These are phyloP conservation scores for Ophiostoma quercus DNA, from an alignment of 2,329 filamentous ascomycete genomes.

Conservation along the genomic window DNA sequence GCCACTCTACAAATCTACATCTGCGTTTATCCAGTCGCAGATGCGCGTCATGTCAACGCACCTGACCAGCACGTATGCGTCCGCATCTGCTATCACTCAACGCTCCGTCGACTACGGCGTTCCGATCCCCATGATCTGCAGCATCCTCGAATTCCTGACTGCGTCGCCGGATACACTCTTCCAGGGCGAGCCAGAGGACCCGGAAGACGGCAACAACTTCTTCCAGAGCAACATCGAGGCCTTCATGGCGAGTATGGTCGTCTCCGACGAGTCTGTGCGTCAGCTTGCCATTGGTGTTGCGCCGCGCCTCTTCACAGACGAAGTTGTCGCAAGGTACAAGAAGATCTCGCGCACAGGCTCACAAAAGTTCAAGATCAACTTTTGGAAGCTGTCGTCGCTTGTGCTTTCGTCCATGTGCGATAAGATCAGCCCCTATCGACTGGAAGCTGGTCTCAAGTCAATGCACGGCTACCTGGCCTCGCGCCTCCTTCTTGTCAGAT, in stretches of 20 bases:
- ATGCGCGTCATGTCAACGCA: constrained; percentile 48
- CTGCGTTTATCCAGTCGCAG: constrained; percentile 53
- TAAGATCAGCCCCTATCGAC: constrained; percentile 40
- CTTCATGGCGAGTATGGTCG: constrained; percentile 51
- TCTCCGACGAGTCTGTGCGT: constrained; percentile 46
- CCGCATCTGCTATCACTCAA: constrained; percentile 38
- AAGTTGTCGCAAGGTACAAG: constrained; percentile 36
- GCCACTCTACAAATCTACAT: constrained; percentile 50
- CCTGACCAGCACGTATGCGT: constrained; percentile 37
- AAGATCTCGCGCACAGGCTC: constrained; percentile 37
- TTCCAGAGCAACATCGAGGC: constrained; percentile 46
- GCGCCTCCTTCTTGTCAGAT: constrained; percentile 48
- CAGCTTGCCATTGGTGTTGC: constrained; percentile 45
- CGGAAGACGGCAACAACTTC: constrained; percentile 36
- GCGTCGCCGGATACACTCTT: constrained; percentile 49
- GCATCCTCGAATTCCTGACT: constrained; percentile 54
- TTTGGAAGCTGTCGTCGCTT: constrained; percentile 50
- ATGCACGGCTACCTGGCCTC: constrained; percentile 55
- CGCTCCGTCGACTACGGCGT: constrained; percentile 39
- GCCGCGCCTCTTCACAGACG: constrained; percentile 43
- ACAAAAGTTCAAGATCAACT: constrained; percentile 39
- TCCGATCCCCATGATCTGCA: constrained; percentile 43
- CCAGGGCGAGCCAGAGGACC: constrained; percentile 37
- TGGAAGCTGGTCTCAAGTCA: constrained; percentile 41
- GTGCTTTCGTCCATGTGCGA: constrained; percentile 48